Evolutionary conservation across 2,329 filamentous ascomycete species (phyloP), one percentile per base, ranked within the genome.

Genomic region (Parastagonospora avenae): DNA sequence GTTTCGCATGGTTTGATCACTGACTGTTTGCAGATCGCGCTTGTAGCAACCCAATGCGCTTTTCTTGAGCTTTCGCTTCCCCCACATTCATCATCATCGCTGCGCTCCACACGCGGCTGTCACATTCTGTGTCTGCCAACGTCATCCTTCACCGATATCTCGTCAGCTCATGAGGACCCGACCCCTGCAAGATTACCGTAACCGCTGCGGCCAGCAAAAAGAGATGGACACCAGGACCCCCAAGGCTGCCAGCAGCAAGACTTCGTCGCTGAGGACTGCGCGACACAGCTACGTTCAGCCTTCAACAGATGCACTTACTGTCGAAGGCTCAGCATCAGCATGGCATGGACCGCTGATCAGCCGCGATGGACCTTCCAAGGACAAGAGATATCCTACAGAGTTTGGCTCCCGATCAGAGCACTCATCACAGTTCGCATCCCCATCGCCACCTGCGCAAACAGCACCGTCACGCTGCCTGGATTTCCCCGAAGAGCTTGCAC

Each of bases 1-100:
- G 62, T 70, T 66, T 72, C 71, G 63, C 63, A 68, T 61, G 60
- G 64, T 71, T 68, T 72, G 63, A 62, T 61, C 52, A 66, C 71
- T 74, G 60, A 74, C 68, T 51, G 60, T 62, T 72, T 59, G 50
- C 62, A 74, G 71, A 65, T 59, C 53, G 60, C 59, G 60, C 67
- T 68, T 67, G 63, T 57, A 63, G 58, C 60, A 66, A 66, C 60
- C 50, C 50, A 43, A 54, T 65, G 60, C 62, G 50, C 61, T 63
- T 63, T 53, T 58, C 57, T 56, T 67, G 57, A 58, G 52, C 54
- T 46, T 62, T 68, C 57, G 65, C 67, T 64, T 64, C 54, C 58
- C 48, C 53, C 48, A 48, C 40, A 60, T 57, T 67, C 44, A 48
- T 58, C 59, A 67, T 59, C 62, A 65, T 55, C 52, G 54, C 54